Conservation (phyloP, 805 yeast species). For the Debaryomyces hansenii region DNA sequence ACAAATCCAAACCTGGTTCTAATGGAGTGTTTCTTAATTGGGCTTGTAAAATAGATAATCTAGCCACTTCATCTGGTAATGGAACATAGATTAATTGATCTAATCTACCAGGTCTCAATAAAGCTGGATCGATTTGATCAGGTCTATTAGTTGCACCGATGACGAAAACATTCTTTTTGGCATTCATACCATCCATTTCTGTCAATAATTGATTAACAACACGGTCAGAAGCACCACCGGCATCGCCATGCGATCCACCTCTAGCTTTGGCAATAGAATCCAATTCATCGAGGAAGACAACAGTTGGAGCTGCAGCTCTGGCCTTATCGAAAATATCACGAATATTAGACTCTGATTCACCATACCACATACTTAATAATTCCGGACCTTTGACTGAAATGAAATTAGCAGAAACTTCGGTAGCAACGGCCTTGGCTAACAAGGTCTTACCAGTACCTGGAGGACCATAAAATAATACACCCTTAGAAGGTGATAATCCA, state of each 20-base stretch:
- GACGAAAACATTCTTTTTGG: constrained; percentile 97
- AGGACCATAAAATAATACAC: constrained; percentile 98
- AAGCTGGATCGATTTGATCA: constrained; percentile 98
- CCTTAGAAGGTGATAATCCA: constrained; percentile 97
- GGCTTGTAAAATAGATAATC: constrained; percentile 89
- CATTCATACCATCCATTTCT: constrained; percentile 99
- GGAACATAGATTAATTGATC: constrained; percentile 99
- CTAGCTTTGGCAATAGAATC: constrained; percentile 97
- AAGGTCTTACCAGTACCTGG: constrained; percentile 99
- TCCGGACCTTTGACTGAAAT: constrained; percentile 97
- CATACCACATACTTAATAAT: constrained; percentile 97
- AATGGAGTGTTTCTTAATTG: constrained; percentile 98
- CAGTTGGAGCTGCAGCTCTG: constrained; percentile 99
- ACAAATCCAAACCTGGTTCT: constrained; percentile 92
- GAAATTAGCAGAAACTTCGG: constrained; percentile 97
- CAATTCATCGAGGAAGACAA: constrained; percentile 95
- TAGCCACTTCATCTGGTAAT: constrained; percentile 92
- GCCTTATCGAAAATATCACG: constrained; percentile 98
- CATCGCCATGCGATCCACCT: constrained; percentile 88
- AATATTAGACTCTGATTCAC: constrained; percentile 96
- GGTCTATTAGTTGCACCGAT: constrained; percentile 99
- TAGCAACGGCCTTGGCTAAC: constrained; percentile 98
- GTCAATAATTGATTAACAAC: constrained; percentile 94
- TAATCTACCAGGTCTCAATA: constrained; percentile 97
- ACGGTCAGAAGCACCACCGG: constrained; percentile 96